Base-by-base conservation (phyloP, 371 early-diverging fungal species). In the Syncephalastrum racemosum region DNA sequence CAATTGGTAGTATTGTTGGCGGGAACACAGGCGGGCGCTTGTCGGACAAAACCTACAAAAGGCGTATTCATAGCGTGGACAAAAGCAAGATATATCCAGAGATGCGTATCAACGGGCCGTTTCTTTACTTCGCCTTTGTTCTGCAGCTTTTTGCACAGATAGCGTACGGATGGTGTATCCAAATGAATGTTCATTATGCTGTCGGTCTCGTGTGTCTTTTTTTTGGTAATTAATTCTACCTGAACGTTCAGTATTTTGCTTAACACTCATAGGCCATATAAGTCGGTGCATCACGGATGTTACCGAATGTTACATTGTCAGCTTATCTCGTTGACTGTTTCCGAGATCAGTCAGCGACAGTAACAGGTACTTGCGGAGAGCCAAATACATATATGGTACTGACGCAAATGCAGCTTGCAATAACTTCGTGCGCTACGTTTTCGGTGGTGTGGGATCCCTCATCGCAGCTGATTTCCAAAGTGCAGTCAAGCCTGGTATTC, bases 271-370 rank as follows among this genome's bases (percentile, higher is more conserved):
- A 20, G 15, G 43, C 14, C 23, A 25, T 47, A 10, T 3, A 53
- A 79, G 79, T 71, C 19, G 75, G 75, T 23, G 45, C 70, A 22
- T 50, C 64, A 0, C 24, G 66, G 5, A 68, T 69, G 66, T 47
- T 62, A 14, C 75, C 75, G 2, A 71, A 68, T 20, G 64, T 74
- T 1, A 62, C 62, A 22, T 36, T 75, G 12, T 59, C 57, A 4
- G 65, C 79, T 2, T 79, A 79, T 27, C 64, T 79, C 50, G 66
- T 75, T 7, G 79, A 79, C 24, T 79, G 71, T 19, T 75, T 75
- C 31, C 60, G 63, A 8, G 57, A 62, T 19, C 60, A 59, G 45
- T 58, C 73, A 23, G 75, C 79, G 2, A 71, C 79, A 18, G 75
- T 73, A 4, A 73, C 71, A 31, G 72, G 72, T 68, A 67, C 50